A percentile compares a stretch with the other conserved stretches of the same genome.
These are phyloP conservation scores for Edaphochlamys debaryana DNA, from an alignment of 139 green algal species.

Conservation along the genomic window DNA sequence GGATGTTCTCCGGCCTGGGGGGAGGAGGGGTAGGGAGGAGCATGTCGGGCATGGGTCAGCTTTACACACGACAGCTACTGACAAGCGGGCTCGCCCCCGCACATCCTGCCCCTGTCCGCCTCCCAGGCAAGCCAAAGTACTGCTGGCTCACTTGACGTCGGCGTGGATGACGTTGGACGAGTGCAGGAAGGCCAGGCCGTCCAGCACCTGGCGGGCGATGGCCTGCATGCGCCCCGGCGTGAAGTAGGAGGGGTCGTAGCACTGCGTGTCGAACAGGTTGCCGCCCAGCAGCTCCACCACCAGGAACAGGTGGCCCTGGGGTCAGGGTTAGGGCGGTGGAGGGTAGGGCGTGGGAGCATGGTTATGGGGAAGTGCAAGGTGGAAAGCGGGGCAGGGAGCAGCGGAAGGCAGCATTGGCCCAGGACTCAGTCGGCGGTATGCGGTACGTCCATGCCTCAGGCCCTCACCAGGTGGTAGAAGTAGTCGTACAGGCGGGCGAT, in stretches of 20 bases:
- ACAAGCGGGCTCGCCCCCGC: too few relatives aligned
- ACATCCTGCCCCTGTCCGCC: too few relatives aligned
- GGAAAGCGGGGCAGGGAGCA: too few relatives aligned
- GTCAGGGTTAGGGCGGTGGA: background rate
- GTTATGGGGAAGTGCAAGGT: too few relatives aligned
- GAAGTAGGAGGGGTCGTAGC: slow-evolving; percentile 88
- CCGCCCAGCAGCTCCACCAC: slow-evolving; percentile 93
- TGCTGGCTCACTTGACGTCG: slow-evolving; percentile 83
- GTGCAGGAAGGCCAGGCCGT: slow-evolving; percentile 88
- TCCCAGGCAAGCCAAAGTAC: too few relatives aligned
- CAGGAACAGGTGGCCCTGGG: slow-evolving; percentile 94
- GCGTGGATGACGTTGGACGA: slow-evolving; percentile 87
- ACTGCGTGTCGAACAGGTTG: slow-evolving; percentile 94
- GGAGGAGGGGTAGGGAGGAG: background rate
- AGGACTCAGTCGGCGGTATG: too few relatives aligned
- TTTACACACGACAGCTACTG: too few relatives aligned
- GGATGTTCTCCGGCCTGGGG: slow-evolving; percentile 90
- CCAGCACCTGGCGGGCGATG: slow-evolving; percentile 82
- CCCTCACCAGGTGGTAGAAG: slow-evolving; percentile 88
- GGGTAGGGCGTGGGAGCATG: background rate
- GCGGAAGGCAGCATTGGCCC: too few relatives aligned
- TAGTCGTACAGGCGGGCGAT: slow-evolving; percentile 93
- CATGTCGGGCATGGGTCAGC: too few relatives aligned
- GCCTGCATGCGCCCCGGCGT: slow-evolving; percentile 79
- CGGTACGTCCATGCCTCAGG: too few relatives aligned